Base-by-base conservation (phyloP, 106 monocot species). In the Dioscorea dumetorum region DNA sequence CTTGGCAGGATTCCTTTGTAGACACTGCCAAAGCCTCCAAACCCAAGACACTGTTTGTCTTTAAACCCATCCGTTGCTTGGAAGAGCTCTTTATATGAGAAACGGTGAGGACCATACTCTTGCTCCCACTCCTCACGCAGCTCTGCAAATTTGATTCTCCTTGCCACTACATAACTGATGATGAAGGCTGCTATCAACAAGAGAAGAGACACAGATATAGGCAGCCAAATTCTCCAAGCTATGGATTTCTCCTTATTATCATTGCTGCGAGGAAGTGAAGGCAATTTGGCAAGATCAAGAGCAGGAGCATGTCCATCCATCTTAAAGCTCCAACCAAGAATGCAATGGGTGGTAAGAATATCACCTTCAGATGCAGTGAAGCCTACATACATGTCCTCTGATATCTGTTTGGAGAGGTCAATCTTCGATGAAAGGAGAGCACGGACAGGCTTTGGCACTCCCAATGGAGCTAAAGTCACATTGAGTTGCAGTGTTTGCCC, bases 271-370 rank as follows among this genome's bases (percentile, higher is more conserved):
- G 64, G 64, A 18, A 64, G 9, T 17, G 64, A 21, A 18, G 62
- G 64, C 10, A 64, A 41, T 15, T 18, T 21, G 33, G 35, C 34
- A 8, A 64, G 33, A 17, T 41, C 48, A 6, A 64, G 64, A 5
- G 34, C 24, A 3, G 58, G 28, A 16, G 72, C 72, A 48, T 31
- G 28, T 4, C 72, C 72, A 48, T 62, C 48, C 20, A 67, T 33
- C 13, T 62, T 68, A 51, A 78, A 72, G 32, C 78, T 72, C 78
- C 78, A 78, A 0, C 78, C 78, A 1, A 72, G 59, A 24, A 78
- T 61, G 58, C 54, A 67, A 54, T 78, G 78, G 22, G 12, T 24
- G 12, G 71, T 60, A 10, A 16, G 51, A 11, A 60, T 20, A 31
- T 62, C 5, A 58, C 70, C 66, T 9, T 24, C 15, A 6, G 78